Conservation (phyloP, 495 filamentous ascomycete genomes). For the Achaetomiella virescens region DNA sequence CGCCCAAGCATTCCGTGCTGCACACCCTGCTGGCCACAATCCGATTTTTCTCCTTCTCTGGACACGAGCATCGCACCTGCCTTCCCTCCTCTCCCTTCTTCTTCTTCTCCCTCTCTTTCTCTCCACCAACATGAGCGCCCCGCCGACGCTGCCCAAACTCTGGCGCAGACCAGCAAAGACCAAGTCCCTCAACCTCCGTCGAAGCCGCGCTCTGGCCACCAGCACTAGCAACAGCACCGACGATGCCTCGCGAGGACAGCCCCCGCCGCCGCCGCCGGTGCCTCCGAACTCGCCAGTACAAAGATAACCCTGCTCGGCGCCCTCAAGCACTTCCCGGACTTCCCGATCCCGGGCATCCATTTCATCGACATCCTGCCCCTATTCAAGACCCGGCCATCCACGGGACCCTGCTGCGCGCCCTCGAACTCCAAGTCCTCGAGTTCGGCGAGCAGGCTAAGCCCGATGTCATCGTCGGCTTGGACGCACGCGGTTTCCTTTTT, state of each 20-base stretch:
- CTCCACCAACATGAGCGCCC: slow-evolving; percentile 53
- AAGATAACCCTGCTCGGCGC: slow-evolving; percentile 60
- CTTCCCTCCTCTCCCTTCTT: slow-evolving; percentile 24
- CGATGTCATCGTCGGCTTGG: slow-evolving; percentile 88
- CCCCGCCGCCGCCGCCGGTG: slow-evolving; percentile 61
- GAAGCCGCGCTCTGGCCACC: slow-evolving; percentile 17
- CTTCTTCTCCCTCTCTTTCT: slow-evolving; percentile 18
- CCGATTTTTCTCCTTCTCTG: slow-evolving; percentile 24
- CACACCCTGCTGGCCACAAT: slow-evolving; percentile 28
- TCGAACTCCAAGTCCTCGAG: slow-evolving; percentile 73
- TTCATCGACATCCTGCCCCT: slow-evolving; percentile 99
- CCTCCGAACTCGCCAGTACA: slow-evolving; percentile 89
- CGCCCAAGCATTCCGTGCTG: slow-evolving; percentile 26
- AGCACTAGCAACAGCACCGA: slow-evolving; percentile 21
- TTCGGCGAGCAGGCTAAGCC: slow-evolving; percentile 48
- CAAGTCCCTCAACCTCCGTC: slow-evolving; percentile 14
- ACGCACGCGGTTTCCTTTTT: slow-evolving; percentile 93
- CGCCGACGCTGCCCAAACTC: slow-evolving; percentile 27
- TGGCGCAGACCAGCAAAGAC: slow-evolving; percentile 22
- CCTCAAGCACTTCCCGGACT: slow-evolving; percentile 76
- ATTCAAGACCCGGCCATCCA: slow-evolving; percentile 76
- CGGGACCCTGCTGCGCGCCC: slow-evolving; percentile 69
- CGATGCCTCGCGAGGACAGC: slow-evolving; percentile 53
- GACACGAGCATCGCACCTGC: slow-evolving; percentile 28
- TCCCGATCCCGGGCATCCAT: slow-evolving; percentile 87